These are phyloP conservation scores for Chondrus crispus DNA, from an alignment of 23 red algal species.

Conservation along the genomic window DNA sequence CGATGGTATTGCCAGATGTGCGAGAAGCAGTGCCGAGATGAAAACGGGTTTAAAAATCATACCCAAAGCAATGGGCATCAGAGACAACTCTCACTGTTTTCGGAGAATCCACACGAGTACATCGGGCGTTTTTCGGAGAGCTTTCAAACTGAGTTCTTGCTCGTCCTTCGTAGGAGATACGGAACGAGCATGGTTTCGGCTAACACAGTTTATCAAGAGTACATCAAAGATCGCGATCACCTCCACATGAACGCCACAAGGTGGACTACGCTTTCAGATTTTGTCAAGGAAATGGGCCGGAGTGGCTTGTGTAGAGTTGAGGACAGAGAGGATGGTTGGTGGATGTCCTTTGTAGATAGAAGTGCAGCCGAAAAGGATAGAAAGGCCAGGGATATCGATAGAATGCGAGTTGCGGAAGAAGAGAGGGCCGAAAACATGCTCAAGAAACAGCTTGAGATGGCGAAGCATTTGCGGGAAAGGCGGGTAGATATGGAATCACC, in stretches of 20 bases:
- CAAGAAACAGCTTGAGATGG: neutral
- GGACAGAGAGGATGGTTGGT: slow-evolving; percentile 69
- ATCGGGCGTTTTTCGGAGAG: slow-evolving; percentile 67
- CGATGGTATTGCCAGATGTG: slow-evolving; percentile 95
- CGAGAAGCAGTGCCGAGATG: slow-evolving; percentile 93
- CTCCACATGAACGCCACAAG: slow-evolving; percentile 92
- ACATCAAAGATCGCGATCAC: slow-evolving; percentile 84
- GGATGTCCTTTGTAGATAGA: slow-evolving; percentile 63
- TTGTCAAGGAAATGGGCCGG: slow-evolving; percentile 73
- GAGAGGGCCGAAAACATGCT: slow-evolving; percentile 18
- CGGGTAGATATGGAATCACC: neutral
- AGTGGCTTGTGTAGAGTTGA: slow-evolving; percentile 69
- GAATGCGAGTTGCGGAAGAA: slow-evolving; percentile 1
- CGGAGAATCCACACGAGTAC: slow-evolving; percentile 47
- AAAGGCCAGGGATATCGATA: slow-evolving; percentile 33
- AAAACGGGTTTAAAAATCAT: slow-evolving; percentile 87
- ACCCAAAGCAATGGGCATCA: slow-evolving; percentile 63
- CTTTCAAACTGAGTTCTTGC: slow-evolving; percentile 76
- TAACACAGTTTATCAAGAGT: slow-evolving; percentile 87
- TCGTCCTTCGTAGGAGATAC: slow-evolving; percentile 56
- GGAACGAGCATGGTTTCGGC: slow-evolving; percentile 69
- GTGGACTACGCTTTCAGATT: slow-evolving; percentile 84
- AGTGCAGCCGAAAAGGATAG: slow-evolving; percentile 50
- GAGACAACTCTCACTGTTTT: slow-evolving; percentile 65
- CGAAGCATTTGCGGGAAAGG: neutral